Evolutionary conservation across 2,329 filamentous ascomycete genomes (phyloP).

Genomic region (Alternaria burnsii): DNA sequence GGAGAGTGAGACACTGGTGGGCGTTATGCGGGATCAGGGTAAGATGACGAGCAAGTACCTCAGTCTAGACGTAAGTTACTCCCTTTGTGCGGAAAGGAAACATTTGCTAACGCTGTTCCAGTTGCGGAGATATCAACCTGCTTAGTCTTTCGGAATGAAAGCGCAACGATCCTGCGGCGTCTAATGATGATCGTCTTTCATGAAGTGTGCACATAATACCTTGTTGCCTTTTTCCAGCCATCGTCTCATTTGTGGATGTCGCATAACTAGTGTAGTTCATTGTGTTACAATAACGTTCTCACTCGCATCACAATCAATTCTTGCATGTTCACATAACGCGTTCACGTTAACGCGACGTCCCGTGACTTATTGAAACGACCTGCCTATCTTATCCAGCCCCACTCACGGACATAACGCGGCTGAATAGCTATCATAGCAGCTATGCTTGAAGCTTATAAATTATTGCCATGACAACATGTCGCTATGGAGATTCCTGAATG

Average conservation of each 20-base stretch:
- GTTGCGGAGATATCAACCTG: slow-evolving; percentile 16
- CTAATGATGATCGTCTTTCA: background rate
- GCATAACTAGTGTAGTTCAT: background rate
- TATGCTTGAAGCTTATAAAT: background rate
- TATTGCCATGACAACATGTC: background rate
- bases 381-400: slow-evolving; percentile 10
- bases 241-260: background rate
- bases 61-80: slow-evolving; percentile 86
- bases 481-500: background rate
- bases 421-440: background rate
- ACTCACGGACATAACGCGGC: background rate
- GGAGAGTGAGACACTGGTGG: slow-evolving; percentile 93
- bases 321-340: background rate
- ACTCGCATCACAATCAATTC: background rate
- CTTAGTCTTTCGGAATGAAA: background rate
- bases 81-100: background rate
- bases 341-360: background rate
- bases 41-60: slow-evolving; percentile 91
- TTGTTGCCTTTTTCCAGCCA: background rate
- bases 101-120: slow-evolving; percentile 5
- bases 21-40: slow-evolving; percentile 93
- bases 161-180: background rate
- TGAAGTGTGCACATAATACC: background rate
- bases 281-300: background rate
- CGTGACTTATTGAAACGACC: background rate